Evolutionary conservation across 331 rosid species (phyloP), one percentile per base, ranked within the genome.

Genomic region (Phaseolus coccineus): DNA sequence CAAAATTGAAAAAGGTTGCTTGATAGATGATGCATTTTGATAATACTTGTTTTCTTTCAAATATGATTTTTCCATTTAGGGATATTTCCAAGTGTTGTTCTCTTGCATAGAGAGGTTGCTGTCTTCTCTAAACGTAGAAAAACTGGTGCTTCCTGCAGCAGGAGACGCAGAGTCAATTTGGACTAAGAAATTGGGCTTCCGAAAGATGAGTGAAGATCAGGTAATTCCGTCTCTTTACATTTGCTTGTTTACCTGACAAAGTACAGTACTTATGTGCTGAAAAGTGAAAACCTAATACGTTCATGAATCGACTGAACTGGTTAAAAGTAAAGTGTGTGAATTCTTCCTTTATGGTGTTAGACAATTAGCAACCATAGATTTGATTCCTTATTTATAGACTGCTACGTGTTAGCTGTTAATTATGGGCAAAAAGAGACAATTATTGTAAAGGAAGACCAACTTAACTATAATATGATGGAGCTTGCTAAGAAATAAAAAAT

Each of bases 121-220:
- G 57, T 67, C 73, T 67, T 90, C 97, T 87, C 85, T 96, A 86
- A 87, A 90, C 22, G 98, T 96, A 56, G 93, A 91, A 88, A 96
- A 91, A 81, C 77, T 93, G 79, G 99, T 96, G 71, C 98, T 96
- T 39, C 99, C 99, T 78, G 99, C 99, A 2, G 99, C 99, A 3
- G 99, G 91, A 85, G 98, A 91, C 56, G 99, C 98, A 0, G 98
- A 96, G 85, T 96, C 99, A 70, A 91, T 96, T 70, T 96, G 99
- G 99, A 96, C 97, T 2, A 93, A 87, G 76, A 96, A 96, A 76
- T 81, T 96, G 73, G 99, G 99, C 68, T 96, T 96, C 81, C 83
- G 53, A 65, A 93, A 90, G 88, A 91, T 93, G 96, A 89, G 86
- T 37, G 98, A 96, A 51, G 99, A 96, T 74, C 91, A 92, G 85